Evolutionary conservation across 192 early-diverging fungal species (phyloP).

Genomic region (Geosiphon pyriformis): DNA sequence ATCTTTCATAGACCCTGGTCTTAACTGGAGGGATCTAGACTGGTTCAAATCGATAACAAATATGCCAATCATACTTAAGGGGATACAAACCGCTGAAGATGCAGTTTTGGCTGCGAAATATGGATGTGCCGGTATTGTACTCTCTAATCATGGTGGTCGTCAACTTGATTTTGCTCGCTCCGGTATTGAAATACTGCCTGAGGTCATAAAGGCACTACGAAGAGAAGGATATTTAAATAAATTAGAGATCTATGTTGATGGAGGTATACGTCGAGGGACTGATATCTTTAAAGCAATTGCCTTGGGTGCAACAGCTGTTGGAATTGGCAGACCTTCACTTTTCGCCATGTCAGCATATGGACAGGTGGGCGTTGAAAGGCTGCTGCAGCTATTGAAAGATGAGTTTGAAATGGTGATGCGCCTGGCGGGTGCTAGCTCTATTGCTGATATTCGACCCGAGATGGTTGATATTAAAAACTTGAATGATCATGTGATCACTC

Average conservation of each 20-base stretch:
- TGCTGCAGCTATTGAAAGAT: slow-evolving; percentile 72
- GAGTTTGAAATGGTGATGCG: slow-evolving; percentile 85
- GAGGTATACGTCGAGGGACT: slow-evolving; percentile 84
- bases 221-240: slow-evolving; percentile 41
- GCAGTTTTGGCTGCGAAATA: slow-evolving; percentile 73
- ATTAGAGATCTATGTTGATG: slow-evolving; percentile 90
- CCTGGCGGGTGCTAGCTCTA: slow-evolving; percentile 58
- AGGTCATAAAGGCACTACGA: slow-evolving; percentile 74
- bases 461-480: slow-evolving; percentile 19
- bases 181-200: slow-evolving; percentile 80
- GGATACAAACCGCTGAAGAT: slow-evolving; percentile 86
- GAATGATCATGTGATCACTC: slow-evolving; percentile 10
- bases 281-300: slow-evolving; percentile 97
- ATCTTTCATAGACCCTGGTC: slow-evolving; percentile 73
- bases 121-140: slow-evolving; percentile 79
- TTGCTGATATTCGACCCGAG: slow-evolving; percentile 53
- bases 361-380: slow-evolving; percentile 70
- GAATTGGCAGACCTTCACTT: slow-evolving; percentile 70
- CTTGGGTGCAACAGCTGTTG: slow-evolving; percentile 87
- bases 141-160: slow-evolving; percentile 96
- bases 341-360: slow-evolving; percentile 62
- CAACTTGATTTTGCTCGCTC: slow-evolving; percentile 75
- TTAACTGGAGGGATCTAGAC: slow-evolving; percentile 83
- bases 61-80: slow-evolving; percentile 90
- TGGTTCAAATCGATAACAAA: slow-evolving; percentile 83